Evolutionary conservation across 2,329 filamentous ascomycete genomes (phyloP).

Genomic region (Tolypocladium nubicola): DNA sequence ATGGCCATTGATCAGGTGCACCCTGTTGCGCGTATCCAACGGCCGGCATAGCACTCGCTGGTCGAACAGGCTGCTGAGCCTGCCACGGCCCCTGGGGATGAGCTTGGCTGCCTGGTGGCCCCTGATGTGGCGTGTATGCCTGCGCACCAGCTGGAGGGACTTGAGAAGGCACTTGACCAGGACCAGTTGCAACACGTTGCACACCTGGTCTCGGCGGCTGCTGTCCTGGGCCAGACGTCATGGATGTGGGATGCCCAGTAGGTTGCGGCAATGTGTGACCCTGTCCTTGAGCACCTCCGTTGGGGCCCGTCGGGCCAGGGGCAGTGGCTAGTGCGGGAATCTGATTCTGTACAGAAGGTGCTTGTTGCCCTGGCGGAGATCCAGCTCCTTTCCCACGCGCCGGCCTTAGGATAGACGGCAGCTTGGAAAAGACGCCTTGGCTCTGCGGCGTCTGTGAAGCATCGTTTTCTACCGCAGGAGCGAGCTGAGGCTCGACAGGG

Average conservation of each 20-base stretch:
- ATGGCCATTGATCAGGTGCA: neutral
- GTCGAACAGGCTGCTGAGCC: conserved; percentile 3
- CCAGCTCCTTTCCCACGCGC: conserved; percentile 3
- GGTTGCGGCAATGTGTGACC: neutral
- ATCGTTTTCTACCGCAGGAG: neutral
- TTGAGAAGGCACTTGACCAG: neutral
- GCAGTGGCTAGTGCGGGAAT: neutral
- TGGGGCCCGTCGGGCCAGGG: neutral
- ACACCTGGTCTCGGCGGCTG: neutral
- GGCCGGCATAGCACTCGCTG: conserved; percentile 5
- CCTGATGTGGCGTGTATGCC: neutral
- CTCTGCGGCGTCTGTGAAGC: neutral
- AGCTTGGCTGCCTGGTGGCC: neutral
- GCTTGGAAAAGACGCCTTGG: conserved; percentile 1
- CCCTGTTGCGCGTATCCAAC: neutral
- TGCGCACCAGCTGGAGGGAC: neutral
- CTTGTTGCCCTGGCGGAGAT: neutral
- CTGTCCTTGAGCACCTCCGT: neutral
- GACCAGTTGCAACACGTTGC: neutral
- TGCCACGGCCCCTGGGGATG: neutral
- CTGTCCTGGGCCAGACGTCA: neutral
- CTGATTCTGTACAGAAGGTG: neutral
- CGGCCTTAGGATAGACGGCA: conserved; percentile 9
- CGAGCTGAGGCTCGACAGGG: neutral
- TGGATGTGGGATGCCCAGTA: neutral